Conservation (phyloP, 148 eudicot genomes). For the Spergularia marina region DNA sequence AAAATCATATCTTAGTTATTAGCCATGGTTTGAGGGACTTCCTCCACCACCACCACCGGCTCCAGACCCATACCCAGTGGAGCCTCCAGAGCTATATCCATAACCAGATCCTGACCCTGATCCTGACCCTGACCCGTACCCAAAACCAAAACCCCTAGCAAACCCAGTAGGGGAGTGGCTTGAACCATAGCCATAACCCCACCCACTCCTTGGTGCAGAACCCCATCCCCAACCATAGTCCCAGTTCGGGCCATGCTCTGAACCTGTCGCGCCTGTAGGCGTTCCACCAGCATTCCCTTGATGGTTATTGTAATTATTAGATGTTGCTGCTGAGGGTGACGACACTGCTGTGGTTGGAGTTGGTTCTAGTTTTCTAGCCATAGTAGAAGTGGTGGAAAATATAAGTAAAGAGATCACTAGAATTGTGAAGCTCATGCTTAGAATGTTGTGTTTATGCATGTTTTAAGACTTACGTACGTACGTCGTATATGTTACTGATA, state of each 20-base stretch:
- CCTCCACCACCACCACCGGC: constrained; percentile 20
- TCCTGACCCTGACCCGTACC: constrained; percentile 56
- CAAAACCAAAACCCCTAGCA: constrained; percentile 61
- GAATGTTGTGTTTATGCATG: background rate
- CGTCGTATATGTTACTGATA: background rate
- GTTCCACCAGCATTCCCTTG: background rate
- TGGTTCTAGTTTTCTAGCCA: constrained; percentile 5
- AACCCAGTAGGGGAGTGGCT: constrained; percentile 54
- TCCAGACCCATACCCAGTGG: constrained; percentile 34
- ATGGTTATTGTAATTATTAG: background rate
- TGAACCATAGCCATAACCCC: constrained; percentile 79
- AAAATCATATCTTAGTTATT: background rate
- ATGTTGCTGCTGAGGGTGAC: background rate
- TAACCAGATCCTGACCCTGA: constrained; percentile 51
- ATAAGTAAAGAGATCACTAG: constrained; percentile 8
- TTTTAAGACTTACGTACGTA: background rate
- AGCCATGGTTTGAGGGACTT: constrained; percentile 16
- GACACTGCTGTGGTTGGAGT: background rate
- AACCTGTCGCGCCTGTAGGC: constrained; percentile 32
- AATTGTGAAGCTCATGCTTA: background rate
- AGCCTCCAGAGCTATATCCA: constrained; percentile 39
- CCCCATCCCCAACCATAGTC: constrained; percentile 82
- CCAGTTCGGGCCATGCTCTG: constrained; percentile 70
- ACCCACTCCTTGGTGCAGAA: constrained; percentile 52
- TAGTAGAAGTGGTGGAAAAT: constrained; percentile 1